These are phyloP conservation scores for Talaromyces pinophilus DNA, from an alignment of 2,329 filamentous ascomycete species.

Conservation along the genomic window DNA sequence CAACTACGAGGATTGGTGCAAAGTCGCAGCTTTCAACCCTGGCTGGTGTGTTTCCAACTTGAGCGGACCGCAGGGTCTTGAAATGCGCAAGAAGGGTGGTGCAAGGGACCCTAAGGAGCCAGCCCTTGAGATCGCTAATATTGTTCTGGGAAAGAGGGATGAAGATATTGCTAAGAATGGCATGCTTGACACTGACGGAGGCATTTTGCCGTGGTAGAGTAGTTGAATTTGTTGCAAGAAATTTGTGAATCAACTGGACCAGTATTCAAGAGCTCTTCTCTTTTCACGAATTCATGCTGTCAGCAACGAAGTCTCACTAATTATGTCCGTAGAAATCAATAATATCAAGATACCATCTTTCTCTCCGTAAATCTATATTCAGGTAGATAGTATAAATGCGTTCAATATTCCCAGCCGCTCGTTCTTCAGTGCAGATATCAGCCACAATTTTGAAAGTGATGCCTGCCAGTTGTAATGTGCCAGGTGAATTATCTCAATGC, in stretches of 20 bases:
- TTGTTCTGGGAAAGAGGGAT: background rate
- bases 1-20: slow-evolving; percentile 4
- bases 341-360: background rate
- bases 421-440: too few species aligned
- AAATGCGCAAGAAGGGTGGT: background rate
- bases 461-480: too few species aligned
- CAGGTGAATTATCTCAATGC: too few species aligned
- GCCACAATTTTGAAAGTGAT: too few species aligned
- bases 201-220: background rate
- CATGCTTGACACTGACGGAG: background rate
- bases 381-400: too few species aligned
- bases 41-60: slow-evolving; percentile 6
- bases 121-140: background rate
- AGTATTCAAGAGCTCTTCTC: background rate
- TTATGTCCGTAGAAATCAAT: background rate
- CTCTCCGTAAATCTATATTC: background rate
- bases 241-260: too few species aligned
- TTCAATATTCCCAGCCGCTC: too few species aligned
- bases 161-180: background rate
- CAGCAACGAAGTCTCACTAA: background rate
- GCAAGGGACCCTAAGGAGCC: background rate
- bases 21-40: background rate
- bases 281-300: background rate
- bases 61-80: background rate
- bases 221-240: too few species aligned